Base-by-base conservation (phyloP, 1,284 basidiomycete species). In the Ustilago lituana region DNA sequence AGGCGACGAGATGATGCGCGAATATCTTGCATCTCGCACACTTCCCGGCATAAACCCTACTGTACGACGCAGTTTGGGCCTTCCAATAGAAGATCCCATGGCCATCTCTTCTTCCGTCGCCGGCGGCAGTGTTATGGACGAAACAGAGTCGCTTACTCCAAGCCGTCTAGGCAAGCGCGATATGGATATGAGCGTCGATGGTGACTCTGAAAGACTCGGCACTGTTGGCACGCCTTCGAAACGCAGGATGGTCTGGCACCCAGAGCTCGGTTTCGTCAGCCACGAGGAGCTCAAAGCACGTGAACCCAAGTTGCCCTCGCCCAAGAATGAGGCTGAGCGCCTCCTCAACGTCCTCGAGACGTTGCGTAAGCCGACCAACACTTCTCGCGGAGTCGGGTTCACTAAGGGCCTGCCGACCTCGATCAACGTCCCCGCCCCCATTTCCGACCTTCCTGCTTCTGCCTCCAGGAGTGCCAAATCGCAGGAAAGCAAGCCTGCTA, bases 301-400 rank as follows among this genome's bases (percentile, higher is more conserved):
- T 14, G 68, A 74, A 29, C 74, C 74, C 1, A 68, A 53, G 29
- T 59, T 67, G 15, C 77, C 82, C 1, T 55, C 76, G 12, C 82
- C 83, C 11, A 81, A 79, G 59, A 83, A 83, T 56, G 82, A 83
- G 52, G 83, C 83, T 2, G 82, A 83, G 54, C 73, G 82, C n/a
- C 78, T 83, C 12, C 64, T 83, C 31, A 77, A 82, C 41, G 81
- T 82, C 1, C 78, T 83, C 35, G 83, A 83, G 44, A 78, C 76
- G 12, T 70, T 83, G 69, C 63, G 80, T 17, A 78, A 80, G 10
- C 77, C 82, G 2, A 55, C 79, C 3, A 73, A 74, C 20, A 67
- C 78, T 33, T 73, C 79, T 14, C 65, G 61, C 20, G 60, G 67
- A 24, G 58, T 62, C 24, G 56, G 53, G 4, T 27, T 55, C 24